Evolutionary conservation across 2,329 filamentous ascomycete species (phyloP).

Genomic region (Epichloe hybrida): DNA sequence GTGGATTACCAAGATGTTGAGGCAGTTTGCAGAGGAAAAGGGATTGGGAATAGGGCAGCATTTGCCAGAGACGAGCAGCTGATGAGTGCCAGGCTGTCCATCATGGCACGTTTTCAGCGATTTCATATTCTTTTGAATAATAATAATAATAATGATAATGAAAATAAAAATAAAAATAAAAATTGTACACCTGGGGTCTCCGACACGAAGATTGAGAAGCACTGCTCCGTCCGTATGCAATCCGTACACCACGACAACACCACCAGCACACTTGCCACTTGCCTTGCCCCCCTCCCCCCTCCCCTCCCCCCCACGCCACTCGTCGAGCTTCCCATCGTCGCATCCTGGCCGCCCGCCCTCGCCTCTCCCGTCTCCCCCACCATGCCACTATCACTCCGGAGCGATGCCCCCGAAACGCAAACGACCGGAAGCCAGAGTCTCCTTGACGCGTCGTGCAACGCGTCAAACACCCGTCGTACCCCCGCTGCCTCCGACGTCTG

Average conservation of each 20-base stretch:
- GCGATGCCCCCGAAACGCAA: constrained; percentile 26
- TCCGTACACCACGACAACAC: too few species aligned
- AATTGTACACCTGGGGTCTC: too few species aligned
- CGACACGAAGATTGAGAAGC: too few species aligned
- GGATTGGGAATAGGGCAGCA: constrained; percentile 2
- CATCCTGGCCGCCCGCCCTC: not conserved
- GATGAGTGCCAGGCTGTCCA: too few species aligned
- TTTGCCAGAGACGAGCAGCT: not conserved
- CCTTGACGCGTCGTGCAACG: constrained; percentile 24
- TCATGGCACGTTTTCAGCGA: not conserved
- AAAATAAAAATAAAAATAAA: too few species aligned
- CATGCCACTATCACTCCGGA: not conserved
- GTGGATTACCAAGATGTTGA: too few species aligned
- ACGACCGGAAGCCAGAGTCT: constrained; percentile 16
- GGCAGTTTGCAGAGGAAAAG: not conserved
- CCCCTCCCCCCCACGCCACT: too few species aligned
- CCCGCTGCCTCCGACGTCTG: constrained; percentile 12
- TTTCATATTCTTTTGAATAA: not conserved
- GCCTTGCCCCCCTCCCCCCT: too few species aligned
- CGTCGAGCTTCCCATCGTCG: not conserved
- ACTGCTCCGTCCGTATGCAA: too few species aligned
- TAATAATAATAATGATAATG: too few species aligned
- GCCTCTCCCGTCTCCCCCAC: not conserved
- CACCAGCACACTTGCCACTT: too few species aligned
- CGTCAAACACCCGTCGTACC: constrained; percentile 24